Evolutionary conservation across 73 alveolate genomes (phyloP), one percentile per base, ranked within the genome.

Genomic region (Paramecium primaurelia): DNA sequence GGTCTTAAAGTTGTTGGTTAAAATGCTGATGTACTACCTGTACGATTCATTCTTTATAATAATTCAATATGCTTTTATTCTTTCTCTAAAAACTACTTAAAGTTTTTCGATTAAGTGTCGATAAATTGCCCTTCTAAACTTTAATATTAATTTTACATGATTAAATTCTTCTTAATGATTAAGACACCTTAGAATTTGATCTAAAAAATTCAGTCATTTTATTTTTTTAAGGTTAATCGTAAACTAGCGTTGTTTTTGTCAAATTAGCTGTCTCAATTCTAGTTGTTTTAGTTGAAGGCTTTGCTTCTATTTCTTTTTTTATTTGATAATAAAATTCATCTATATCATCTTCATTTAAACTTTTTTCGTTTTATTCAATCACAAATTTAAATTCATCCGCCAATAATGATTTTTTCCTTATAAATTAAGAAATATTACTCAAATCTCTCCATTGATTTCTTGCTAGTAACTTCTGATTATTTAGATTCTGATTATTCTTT

Each of bases 21-120:
- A 28, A 28, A 64, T 64, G 84, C 84, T 16, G 42, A 64, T 12
- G 84, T 28, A 32, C 84, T 64, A 0, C 84, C 84, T 3, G 84
- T 64, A 8, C 84, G 84, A 64, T 64, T 64, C 84, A 64, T 64
- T 64, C 84, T 64, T 32, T 51, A 64, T 32, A 64, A 64, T 34
- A 64, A 26, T 12, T 64, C 84, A 1, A 64, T 42, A 64, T 64
- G 42, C 10, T 64, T 64, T n/a, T 64, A 64, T 14, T 64, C 84
- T 64, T 64, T 64, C 28, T 64, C 84, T 3, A 64, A n/a, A 64
- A 64, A 64, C 26, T 11, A 34, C 28, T n/a, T 28, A 32, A 64
- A 64, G 26, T 64, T 64, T 12, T 64, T 64, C 3, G 84, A 64
- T 64, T 64, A 34, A 64, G 84, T 10, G 16, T 64, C 84, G 2